Evolutionary conservation across 176 grass and related monocot genomes (phyloP).

Genomic region (Triticum dicoccoides): DNA sequence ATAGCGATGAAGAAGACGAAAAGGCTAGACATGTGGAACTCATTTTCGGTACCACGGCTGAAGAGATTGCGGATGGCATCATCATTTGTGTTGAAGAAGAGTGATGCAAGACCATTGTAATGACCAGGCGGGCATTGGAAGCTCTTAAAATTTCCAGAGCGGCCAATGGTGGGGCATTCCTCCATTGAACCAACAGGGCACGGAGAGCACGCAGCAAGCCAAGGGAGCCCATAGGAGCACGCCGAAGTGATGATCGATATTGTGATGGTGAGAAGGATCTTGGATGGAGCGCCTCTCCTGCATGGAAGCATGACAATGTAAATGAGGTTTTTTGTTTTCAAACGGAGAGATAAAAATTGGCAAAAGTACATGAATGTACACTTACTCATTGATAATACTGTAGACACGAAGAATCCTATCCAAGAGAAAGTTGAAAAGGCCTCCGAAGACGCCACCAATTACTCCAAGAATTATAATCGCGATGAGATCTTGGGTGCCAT

Average conservation of each 20-base stretch:
- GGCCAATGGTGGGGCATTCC: conserved; percentile 75
- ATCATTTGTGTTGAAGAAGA: conserved; percentile 95
- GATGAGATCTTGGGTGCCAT: conserved; percentile 58
- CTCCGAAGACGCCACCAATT: conserved; percentile 75
- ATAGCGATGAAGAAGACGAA: conserved; percentile 73
- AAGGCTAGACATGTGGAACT: conserved; percentile 71
- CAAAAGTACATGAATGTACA: background rate
- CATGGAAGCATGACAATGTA: conserved; percentile 16
- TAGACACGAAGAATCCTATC: conserved; percentile 73
- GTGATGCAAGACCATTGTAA: conserved; percentile 92
- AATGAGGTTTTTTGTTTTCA: conserved; percentile 24
- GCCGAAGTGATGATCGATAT: conserved; percentile 78
- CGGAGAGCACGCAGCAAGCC: conserved; percentile 63
- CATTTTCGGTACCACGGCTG: conserved; percentile 64
- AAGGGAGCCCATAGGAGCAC: conserved; percentile 88
- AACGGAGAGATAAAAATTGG: background rate
- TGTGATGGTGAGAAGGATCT: conserved; percentile 75
- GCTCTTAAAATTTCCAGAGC: conserved; percentile 88
- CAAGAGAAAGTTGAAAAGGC: conserved; percentile 82
- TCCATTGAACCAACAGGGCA: conserved; percentile 54
- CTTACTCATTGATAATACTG: conserved; percentile 91
- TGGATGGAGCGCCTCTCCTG: conserved; percentile 89
- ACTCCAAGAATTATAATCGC: conserved; percentile 81
- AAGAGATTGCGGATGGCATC: conserved; percentile 96
- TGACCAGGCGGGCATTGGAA: conserved; percentile 81